Evolutionary conservation across 2,329 filamentous ascomycete genomes (phyloP).

Genomic region (Colletotrichum magnum): DNA sequence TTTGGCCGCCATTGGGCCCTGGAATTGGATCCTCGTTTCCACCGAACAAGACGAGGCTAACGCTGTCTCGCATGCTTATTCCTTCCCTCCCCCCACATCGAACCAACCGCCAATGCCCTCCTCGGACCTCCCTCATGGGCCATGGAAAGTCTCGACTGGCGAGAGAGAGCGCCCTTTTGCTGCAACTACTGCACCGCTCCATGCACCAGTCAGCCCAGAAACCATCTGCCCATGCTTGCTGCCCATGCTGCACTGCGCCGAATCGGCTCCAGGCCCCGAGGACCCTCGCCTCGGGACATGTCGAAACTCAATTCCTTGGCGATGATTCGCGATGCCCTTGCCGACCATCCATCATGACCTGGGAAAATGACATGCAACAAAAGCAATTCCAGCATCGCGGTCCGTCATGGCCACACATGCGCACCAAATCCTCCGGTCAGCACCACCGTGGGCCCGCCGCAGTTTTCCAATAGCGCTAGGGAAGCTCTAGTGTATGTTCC

Average conservation of each 20-base stretch:
- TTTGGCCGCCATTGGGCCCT: conserved; percentile 17
- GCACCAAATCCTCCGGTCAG: neutral
- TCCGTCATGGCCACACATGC: conserved; percentile 9
- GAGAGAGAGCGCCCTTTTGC: conserved; percentile 1
- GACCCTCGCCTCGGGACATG: neutral
- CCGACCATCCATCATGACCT: neutral
- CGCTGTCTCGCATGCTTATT: conserved; percentile 35
- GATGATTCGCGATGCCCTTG: conserved; percentile 14
- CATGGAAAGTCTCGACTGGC: neutral
- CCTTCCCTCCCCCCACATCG: conserved; percentile 21
- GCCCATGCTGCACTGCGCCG: neutral
- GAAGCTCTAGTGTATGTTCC: conserved; percentile 11
- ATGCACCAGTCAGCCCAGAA: conserved; percentile 3
- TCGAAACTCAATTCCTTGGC: neutral
- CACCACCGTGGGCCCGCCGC: conserved; percentile 19
- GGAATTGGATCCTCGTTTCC: conserved; percentile 18
- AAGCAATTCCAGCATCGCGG: conserved; percentile 20
- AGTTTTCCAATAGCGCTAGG: conserved; percentile 26
- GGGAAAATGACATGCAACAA: neutral
- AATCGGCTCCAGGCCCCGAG: neutral
- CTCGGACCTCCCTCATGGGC: neutral
- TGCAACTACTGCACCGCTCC: neutral
- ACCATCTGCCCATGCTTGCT: neutral
- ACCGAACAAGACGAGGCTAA: conserved; percentile 33
- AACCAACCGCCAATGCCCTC: conserved; percentile 9